Evolutionary conservation across 805 yeast species (phyloP).

Genomic region (Henningerozyma blattae): DNA sequence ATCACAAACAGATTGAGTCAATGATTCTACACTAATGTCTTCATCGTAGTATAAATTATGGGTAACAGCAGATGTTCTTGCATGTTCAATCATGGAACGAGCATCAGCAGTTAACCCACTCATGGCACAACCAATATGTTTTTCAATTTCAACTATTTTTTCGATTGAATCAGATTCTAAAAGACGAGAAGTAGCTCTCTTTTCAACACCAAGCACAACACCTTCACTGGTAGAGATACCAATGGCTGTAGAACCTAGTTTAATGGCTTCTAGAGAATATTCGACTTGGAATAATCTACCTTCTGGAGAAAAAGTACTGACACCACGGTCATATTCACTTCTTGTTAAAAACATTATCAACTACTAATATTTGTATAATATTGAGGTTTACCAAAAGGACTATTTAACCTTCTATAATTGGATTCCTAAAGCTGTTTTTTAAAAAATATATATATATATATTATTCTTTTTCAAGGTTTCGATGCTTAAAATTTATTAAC

Average conservation of each 20-base stretch:
- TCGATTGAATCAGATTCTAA: constrained; percentile 90
- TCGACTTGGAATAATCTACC: constrained; percentile 98
- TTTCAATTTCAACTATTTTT: constrained; percentile 88
- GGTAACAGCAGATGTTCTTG: constrained; percentile 78
- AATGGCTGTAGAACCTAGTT: constrained; percentile 83
- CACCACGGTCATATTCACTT: constrained; percentile 98
- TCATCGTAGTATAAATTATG: constrained; percentile 89
- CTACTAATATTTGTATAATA: background rate
- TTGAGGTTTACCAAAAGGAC: background rate
- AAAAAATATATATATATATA: too few species aligned
- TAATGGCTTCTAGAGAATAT: constrained; percentile 94
- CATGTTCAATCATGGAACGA: constrained; percentile 96
- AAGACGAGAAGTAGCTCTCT: constrained; percentile 85
- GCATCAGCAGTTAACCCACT: constrained; percentile 98
- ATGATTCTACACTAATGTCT: constrained; percentile 79
- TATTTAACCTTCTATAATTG: background rate
- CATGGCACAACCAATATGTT: constrained; percentile 97
- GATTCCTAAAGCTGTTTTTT: too few species aligned
- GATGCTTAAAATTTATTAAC: too few species aligned
- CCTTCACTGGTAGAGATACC: constrained; percentile 95
- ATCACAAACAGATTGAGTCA: constrained; percentile 95
- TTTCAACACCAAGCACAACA: constrained; percentile 92
- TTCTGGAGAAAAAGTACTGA: constrained; percentile 96
- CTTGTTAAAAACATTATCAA: constrained; percentile 84
- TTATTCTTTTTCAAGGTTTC: too few species aligned